Evolutionary conservation across 352 stramenopile genomes (phyloP), one percentile per base, ranked within the genome.

Genomic region (Globisporangium parvum): DNA sequence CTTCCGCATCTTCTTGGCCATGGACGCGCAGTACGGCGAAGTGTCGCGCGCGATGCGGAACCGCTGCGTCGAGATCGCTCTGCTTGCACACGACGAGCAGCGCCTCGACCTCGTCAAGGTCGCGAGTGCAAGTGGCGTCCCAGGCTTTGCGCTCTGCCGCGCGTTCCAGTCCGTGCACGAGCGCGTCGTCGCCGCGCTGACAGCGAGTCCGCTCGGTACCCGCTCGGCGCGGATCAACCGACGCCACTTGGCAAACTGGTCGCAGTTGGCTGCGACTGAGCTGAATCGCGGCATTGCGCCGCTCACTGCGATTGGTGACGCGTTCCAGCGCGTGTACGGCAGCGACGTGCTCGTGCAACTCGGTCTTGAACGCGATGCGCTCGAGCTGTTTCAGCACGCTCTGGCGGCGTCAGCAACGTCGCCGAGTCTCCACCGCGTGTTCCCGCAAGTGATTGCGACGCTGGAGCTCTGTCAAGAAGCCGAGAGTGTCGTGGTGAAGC

Each of bases 31-130:
- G 46, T 96, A 86, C 51, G 88, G 90, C 26, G 97, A 99, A 82
- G 88, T 99, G 14, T 99, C 95, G 20, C 92, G 98, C 51, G 98
- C 98, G 12, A 99, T 99, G 98, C 80, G 98, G 55, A 99, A 99
- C 72, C 91, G 98, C 31, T 99, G 98, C 73, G 87, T 99, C 23
- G 97, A 99, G 74, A 88, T 99, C 41, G 93, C 77, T 1, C 62
- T 96, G 33, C 44, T 71, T 2, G 59, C 71, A 1, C 59, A 77
- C 1, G 77, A 89, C 9, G 65, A 73, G 28, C 65, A 79, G 55
- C 67, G 75, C 39, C 56, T 89, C 2, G 85, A 93, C 54, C 57
- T 90, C n/a, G 70, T 89, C 8, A 78, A 76, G 31, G 78, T 95
- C 17, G 67, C 82, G 0, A 50, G 69, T 14, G 62, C 81, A 0